Evolutionary conservation across 139 green algal genomes (phyloP).

Genomic region (Trebouxia sp.): DNA sequence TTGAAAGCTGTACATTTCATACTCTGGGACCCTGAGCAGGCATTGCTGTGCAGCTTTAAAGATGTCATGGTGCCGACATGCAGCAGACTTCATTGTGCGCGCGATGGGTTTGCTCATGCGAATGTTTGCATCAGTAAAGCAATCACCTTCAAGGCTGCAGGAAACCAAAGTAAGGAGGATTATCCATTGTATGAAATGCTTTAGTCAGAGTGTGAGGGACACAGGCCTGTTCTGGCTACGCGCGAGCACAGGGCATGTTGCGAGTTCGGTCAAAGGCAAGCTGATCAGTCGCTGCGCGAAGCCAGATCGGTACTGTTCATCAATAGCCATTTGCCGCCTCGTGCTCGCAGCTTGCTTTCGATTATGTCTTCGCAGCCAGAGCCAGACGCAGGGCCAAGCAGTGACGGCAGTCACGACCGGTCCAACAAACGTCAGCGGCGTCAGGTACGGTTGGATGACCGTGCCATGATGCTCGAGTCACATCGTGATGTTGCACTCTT

Average conservation of each 20-base stretch:
- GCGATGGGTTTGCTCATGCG: too few relatives aligned
- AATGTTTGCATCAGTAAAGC: too few relatives aligned
- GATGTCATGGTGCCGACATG: too few relatives aligned
- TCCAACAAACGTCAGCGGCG: conserved; percentile 8
- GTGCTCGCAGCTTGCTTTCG: too few relatives aligned
- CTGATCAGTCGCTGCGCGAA: too few relatives aligned
- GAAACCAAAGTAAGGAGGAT: neutral
- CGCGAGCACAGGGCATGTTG: neutral
- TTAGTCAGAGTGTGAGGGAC: neutral
- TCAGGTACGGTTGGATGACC: neutral
- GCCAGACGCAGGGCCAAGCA: neutral
- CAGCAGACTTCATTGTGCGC: too few relatives aligned
- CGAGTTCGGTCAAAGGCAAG: neutral
- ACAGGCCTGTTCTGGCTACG: conserved; percentile 18
- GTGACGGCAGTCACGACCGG: conserved; percentile 9
- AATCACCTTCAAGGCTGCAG: neutral
- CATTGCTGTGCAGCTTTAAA: too few relatives aligned
- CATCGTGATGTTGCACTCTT: too few relatives aligned
- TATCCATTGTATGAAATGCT: neutral
- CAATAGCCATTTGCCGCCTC: too few relatives aligned
- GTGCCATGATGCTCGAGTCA: neutral
- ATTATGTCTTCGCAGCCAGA: neutral
- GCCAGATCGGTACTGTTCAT: neutral
- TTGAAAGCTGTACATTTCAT: too few relatives aligned
- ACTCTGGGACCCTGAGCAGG: too few relatives aligned